Conservation (phyloP, 257 asterid genomes). For the Cynanchum wilfordii region DNA sequence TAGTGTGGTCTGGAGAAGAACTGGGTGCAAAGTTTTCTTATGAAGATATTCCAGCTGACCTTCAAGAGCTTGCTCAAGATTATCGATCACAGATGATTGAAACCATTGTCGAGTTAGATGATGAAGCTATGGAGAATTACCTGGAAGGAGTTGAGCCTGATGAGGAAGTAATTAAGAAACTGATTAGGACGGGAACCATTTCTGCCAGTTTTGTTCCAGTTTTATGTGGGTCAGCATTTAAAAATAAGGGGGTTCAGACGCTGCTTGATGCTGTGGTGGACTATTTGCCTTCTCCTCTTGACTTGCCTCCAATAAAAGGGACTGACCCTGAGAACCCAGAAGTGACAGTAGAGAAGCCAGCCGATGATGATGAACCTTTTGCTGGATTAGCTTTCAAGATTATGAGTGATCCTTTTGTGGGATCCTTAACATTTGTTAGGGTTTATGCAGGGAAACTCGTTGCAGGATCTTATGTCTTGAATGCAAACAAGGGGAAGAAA, state of each 20-base stretch:
- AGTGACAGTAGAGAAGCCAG: slow-evolving; percentile 42
- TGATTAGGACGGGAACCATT: slow-evolving; percentile 74
- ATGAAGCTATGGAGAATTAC: slow-evolving; percentile 79
- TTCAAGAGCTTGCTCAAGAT: slow-evolving; percentile 64
- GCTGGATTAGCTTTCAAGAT: slow-evolving; percentile 94
- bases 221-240: slow-evolving; percentile 90
- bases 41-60: slow-evolving; percentile 72
- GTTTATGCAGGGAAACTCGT: slow-evolving; percentile 83
- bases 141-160: slow-evolving; percentile 89
- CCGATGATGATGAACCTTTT: slow-evolving; percentile 71
- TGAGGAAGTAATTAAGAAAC: slow-evolving; percentile 61
- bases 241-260: slow-evolving; percentile 95
- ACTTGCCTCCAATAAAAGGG: slow-evolving; percentile 84
- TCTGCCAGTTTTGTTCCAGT: slow-evolving; percentile 66
- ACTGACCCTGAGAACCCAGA: slow-evolving; percentile 90
- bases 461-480: slow-evolving; percentile 77
- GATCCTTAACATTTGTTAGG: slow-evolving; percentile 86
- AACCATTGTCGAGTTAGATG: slow-evolving; percentile 69
- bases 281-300: slow-evolving; percentile 87
- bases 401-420: slow-evolving; percentile 89
- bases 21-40: slow-evolving; percentile 88
- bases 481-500: slow-evolving; percentile 86
- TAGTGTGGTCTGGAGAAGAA: slow-evolving; percentile 90
- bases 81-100: slow-evolving; percentile 71
- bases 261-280: slow-evolving; percentile 84